Percentiles rank a stretch among this genome's conserved stretches.
Evolutionary conservation across 2,329 filamentous ascomycete species (phyloP).

Genomic region (Septoria petroselini): DNA sequence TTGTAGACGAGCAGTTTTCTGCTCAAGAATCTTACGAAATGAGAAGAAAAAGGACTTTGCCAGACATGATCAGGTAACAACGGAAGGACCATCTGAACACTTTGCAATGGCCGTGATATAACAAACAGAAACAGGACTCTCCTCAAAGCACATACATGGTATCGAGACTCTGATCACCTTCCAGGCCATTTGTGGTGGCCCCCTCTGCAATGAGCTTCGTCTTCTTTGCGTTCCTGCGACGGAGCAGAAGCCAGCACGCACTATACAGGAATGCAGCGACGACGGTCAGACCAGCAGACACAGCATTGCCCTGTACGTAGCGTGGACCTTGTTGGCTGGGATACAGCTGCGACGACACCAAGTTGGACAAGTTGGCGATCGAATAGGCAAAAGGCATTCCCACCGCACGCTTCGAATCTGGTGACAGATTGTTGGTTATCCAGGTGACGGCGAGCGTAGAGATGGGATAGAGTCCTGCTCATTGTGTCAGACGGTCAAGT

Average conservation of each 20-base stretch:
- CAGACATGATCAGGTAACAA: too few relatives aligned
- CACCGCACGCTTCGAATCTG: constrained; percentile 38
- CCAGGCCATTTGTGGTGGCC: background rate
- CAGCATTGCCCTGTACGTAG: constrained; percentile 35
- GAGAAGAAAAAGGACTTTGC: too few relatives aligned
- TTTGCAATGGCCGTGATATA: too few relatives aligned
- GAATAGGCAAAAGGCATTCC: constrained; percentile 36
- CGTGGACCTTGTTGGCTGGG: constrained; percentile 35
- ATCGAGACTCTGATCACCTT: background rate
- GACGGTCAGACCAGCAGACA: constrained; percentile 30
- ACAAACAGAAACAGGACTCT: too few relatives aligned
- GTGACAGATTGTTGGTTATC: constrained; percentile 38
- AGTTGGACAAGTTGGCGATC: constrained; percentile 34
- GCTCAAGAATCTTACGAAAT: too few relatives aligned
- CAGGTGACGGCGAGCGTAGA: constrained; percentile 34
- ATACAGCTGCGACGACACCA: constrained; percentile 39
- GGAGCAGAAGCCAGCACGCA: constrained; percentile 29
- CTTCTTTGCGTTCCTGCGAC: background rate
- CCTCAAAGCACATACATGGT: background rate
- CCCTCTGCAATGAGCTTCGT: background rate
- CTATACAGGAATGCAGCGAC: constrained; percentile 30
- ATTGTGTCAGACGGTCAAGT: too few relatives aligned
- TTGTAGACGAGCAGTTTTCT: too few relatives aligned
- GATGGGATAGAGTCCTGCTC: constrained; percentile 33
- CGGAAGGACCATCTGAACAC: too few relatives aligned